Evolutionary conservation across 768 basidiomycete species (phyloP).

Genomic region (Tylopilus felleus): DNA sequence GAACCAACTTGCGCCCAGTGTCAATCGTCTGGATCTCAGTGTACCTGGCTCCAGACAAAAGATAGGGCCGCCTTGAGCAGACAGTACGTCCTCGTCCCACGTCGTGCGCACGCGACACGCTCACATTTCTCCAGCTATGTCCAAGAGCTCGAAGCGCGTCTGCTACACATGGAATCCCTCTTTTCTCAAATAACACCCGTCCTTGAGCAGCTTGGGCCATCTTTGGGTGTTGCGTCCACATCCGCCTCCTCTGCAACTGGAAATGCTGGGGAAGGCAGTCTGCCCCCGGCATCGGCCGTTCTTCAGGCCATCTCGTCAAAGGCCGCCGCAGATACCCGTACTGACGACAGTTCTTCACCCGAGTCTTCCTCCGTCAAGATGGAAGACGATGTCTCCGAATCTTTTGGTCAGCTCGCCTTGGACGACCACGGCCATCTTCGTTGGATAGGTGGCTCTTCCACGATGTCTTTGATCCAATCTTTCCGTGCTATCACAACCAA

Average conservation of each 20-base stretch:
- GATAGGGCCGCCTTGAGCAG: slow-evolving; percentile 86
- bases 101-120: slow-evolving; percentile 8
- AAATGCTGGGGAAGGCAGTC: slow-evolving; percentile 9
- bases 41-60: slow-evolving; percentile 89
- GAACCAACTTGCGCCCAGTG: slow-evolving; percentile 88
- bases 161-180: slow-evolving; percentile 85
- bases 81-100: slow-evolving; percentile 55
- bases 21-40: slow-evolving; percentile 65
- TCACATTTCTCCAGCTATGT: slow-evolving; percentile 61
- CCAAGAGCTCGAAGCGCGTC: slow-evolving; percentile 83
- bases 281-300: slow-evolving; percentile 27
- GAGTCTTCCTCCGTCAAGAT: slow-evolving; percentile 35
- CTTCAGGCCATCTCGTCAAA: slow-evolving; percentile 38
- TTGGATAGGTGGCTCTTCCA: slow-evolving; percentile 90
- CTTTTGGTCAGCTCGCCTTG: slow-evolving; percentile 82
- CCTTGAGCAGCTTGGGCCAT: slow-evolving; percentile 67
- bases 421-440: slow-evolving; percentile 89
- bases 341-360: slow-evolving; percentile 34
- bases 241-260: slow-evolving; percentile 25
- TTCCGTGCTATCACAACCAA: slow-evolving; percentile 75
- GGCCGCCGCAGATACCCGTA: slow-evolving; percentile 34
- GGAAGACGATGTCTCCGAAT: slow-evolving; percentile 75
- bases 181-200: slow-evolving; percentile 79
- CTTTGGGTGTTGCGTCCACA: slow-evolving; percentile 41
- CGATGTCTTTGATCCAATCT: slow-evolving; percentile 88